These are phyloP conservation scores for Gloeostereum incarnatum DNA, from an alignment of 768 basidiomycete genomes.

Conservation along the genomic window DNA sequence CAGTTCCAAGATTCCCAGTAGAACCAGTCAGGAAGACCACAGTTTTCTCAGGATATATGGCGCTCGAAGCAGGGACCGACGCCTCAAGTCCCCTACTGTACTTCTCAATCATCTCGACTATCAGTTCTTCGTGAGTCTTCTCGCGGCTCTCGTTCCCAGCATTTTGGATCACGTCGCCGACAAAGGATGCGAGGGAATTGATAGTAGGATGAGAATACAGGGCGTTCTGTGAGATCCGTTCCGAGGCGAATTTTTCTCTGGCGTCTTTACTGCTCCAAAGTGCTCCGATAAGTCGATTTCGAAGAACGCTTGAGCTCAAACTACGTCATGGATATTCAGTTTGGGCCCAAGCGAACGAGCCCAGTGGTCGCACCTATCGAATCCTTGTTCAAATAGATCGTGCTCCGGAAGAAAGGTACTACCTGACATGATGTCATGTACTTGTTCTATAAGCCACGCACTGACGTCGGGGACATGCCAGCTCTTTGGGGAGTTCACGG, in stretches of 20 bases:
- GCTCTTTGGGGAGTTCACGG: conserved; percentile 9
- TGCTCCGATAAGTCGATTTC: conserved; percentile 25
- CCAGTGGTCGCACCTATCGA: too few species aligned
- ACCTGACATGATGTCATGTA: conserved; percentile 6
- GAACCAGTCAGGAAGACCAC: conserved; percentile 15
- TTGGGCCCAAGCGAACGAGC: too few species aligned
- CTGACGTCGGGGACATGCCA: conserved; percentile 10
- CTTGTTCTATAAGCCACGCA: conserved; percentile 15
- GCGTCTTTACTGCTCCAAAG: conserved; percentile 11
- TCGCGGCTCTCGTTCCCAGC: too few species aligned
- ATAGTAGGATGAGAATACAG: conserved; percentile 35
- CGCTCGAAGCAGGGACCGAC: background rate
- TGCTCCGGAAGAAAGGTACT: conserved; percentile 5
- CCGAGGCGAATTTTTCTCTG: conserved; percentile 8
- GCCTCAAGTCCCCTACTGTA: conserved; percentile 17
- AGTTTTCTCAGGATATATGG: conserved; percentile 10
- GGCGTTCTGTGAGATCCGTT: conserved; percentile 22
- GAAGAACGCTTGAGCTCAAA: conserved; percentile 26
- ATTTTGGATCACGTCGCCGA: too few species aligned
- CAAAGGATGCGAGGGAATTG: conserved; percentile 18
- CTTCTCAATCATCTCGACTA: conserved; percentile 28
- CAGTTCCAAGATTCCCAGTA: conserved; percentile 22
- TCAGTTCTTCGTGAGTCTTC: conserved; percentile 11
- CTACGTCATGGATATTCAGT: too few species aligned
- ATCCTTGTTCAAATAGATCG: conserved; percentile 25